Conservation (phyloP, 805 yeast genomes). For the Saccharomycopsis capsularis region DNA sequence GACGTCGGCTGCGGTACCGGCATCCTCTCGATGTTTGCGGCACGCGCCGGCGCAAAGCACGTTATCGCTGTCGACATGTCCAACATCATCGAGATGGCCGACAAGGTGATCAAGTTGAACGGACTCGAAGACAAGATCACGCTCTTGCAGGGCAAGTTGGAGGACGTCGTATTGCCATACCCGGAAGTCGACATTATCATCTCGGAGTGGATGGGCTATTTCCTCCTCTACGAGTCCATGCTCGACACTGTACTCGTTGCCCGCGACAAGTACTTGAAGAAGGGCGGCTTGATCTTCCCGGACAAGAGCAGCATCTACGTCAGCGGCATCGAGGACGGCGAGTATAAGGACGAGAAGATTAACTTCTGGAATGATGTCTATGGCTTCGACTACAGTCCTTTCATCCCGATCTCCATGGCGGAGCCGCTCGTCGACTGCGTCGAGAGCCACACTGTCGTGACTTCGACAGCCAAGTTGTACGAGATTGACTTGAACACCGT, state of each 20-base stretch:
- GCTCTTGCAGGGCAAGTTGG: conserved; percentile 84
- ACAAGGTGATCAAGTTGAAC: conserved; percentile 73
- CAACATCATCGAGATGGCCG: conserved; percentile 94
- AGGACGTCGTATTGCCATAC: conserved; percentile 82
- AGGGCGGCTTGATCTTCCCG: conserved; percentile 89
- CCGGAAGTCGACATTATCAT: conserved; percentile 89
- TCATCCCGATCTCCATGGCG: conserved; percentile 74
- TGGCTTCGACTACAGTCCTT: conserved; percentile 93
- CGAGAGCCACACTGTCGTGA: conserved; percentile 63
- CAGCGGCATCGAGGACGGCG: conserved; percentile 90
- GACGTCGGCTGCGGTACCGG: conserved; percentile 99
- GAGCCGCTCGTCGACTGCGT: conserved; percentile 98
- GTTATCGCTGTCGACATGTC: conserved; percentile 98
- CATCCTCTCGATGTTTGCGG: conserved; percentile 95
- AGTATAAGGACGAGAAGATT: conserved; percentile 85
- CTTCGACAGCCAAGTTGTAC: conserved; percentile 64
- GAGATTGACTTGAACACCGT: conserved; percentile 90
- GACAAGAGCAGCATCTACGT: conserved; percentile 85
- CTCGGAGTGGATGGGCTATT: conserved; percentile 99
- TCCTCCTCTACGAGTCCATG: conserved; percentile 93
- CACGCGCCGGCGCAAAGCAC: conserved; percentile 97
- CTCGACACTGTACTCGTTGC: conserved; percentile 92
- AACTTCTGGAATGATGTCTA: conserved; percentile 95
- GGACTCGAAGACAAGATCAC: conserved; percentile 85
- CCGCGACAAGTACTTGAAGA: conserved; percentile 72